Conservation (phyloP, 2,329 filamentous ascomycete species). For the Elsinoe batatas region DNA sequence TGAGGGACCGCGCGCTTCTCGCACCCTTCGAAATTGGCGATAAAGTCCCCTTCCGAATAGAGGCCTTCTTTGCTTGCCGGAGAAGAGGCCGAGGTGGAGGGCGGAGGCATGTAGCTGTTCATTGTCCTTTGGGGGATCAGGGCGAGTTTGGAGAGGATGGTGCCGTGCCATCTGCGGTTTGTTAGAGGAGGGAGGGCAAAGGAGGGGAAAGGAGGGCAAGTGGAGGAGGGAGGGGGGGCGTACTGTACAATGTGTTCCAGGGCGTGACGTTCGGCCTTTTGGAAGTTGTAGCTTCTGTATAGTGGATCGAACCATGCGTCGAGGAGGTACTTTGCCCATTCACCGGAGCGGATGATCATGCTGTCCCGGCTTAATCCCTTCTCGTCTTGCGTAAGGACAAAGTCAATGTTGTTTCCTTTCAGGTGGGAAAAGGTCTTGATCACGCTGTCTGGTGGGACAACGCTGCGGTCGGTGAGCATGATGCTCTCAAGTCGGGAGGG, state of each 20-base stretch:
- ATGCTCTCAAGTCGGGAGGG: slow-evolving; percentile 57
- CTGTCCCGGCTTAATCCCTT: slow-evolving; percentile 68
- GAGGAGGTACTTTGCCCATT: slow-evolving; percentile 86
- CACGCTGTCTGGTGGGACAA: slow-evolving; percentile 92
- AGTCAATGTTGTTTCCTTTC: slow-evolving; percentile 65
- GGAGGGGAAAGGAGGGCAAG: background rate
- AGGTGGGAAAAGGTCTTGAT: slow-evolving; percentile 87
- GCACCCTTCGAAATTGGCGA: slow-evolving; percentile 71
- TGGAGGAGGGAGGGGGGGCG: slow-evolving; percentile 20
- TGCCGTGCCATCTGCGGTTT: slow-evolving; percentile 80
- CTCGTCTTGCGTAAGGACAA: slow-evolving; percentile 76
- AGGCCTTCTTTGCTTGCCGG: slow-evolving; percentile 30
- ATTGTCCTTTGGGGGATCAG: slow-evolving; percentile 77
- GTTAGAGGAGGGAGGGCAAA: slow-evolving; percentile 30
- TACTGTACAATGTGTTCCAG: slow-evolving; percentile 53
- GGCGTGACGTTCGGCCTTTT: slow-evolving; percentile 86
- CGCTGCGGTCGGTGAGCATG: slow-evolving; percentile 76
- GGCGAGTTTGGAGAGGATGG: slow-evolving; percentile 79
- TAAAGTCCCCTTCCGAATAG: slow-evolving; percentile 76
- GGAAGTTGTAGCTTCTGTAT: slow-evolving; percentile 90
- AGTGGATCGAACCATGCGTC: slow-evolving; percentile 95
- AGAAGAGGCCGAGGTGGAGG: background rate
- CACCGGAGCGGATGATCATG: slow-evolving; percentile 70
- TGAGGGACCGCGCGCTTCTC: slow-evolving; percentile 50
- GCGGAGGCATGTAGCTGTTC: slow-evolving; percentile 55